Evolutionary conservation across 1,284 basidiomycete species (phyloP).

Genomic region (Caloboletus firmus): DNA sequence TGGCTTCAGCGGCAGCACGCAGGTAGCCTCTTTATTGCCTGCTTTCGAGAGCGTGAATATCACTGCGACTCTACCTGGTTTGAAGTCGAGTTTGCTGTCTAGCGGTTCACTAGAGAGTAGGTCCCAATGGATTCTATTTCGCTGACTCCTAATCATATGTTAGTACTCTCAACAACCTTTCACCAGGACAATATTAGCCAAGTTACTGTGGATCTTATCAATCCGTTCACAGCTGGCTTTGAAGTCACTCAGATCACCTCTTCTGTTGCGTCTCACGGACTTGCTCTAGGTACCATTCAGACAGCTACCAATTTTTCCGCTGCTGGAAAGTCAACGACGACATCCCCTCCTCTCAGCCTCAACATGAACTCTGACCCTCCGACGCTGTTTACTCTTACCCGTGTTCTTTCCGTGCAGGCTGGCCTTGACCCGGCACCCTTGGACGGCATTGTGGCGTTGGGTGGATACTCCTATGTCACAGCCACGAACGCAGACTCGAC

Average conservation of each 20-base stretch:
- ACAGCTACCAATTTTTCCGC: constrained; percentile 55
- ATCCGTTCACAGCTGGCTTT: constrained; percentile 69
- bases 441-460: constrained; percentile 70
- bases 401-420: constrained; percentile 64
- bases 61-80: constrained; percentile 59
- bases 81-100: constrained; percentile 58
- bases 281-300: constrained; percentile 66
- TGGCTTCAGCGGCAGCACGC: constrained; percentile 64
- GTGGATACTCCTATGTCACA: constrained; percentile 62
- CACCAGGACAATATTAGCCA: constrained; percentile 63
- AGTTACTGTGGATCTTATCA: constrained; percentile 62
- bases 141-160: constrained; percentile 6
- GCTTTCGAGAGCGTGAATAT: constrained; percentile 67
- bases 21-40: constrained; percentile 56
- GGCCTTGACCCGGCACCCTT: constrained; percentile 62
- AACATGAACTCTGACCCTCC: constrained; percentile 72
- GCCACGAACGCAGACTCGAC: constrained; percentile 41
- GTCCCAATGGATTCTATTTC: constrained; percentile 7
- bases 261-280: constrained; percentile 62
- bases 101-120: constrained; percentile 55
- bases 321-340: constrained; percentile 54
- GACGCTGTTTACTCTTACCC: constrained; percentile 70
- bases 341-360: constrained; percentile 61
- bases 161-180: constrained; percentile 69
- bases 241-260: constrained; percentile 64